Base-by-base conservation (phyloP, 2,329 filamentous ascomycete species). In the Fusarium hainanense region DNA sequence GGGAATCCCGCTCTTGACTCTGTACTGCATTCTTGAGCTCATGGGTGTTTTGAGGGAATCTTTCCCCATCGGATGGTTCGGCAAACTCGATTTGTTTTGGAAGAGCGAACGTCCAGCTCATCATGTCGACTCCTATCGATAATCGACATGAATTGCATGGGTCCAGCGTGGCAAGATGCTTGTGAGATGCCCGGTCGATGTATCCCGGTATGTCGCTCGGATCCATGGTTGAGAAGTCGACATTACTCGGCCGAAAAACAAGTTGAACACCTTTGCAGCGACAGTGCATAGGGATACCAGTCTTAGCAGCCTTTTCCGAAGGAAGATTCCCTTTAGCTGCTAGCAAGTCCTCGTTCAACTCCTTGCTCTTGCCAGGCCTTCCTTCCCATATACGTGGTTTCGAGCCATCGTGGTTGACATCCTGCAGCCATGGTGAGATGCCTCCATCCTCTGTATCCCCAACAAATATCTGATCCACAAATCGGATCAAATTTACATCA, bases 391-490 rank as follows among this genome's bases (percentile, higher is more conserved):
- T 60, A 10, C 68, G 70, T 2, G 74, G 55, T 6, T 32, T 59
- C 11, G 34, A 51, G 1, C 77, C 79, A 44, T 79, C 75, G 1
- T 67, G 56, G 42, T 83, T 82, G 0, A 75, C 54, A 9, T 76
- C 68, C 25, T 76, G 77, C 7, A 87, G 70, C 84, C 84, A 88
- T 2, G 79, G 71, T 4, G 80, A 80, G 2, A 85, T 80, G 0
- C 87, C 86, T 4, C 86, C 86, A 69, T 89, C 86, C 3, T 79
- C 28, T 1, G 86, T 88, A 58, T 88, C 85, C 2, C 75, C 80
- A 1, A 87, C 77, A 59, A 82, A 86, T 5, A 84, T 80, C 57
- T 86, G 82, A 3, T 78, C 62, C 1, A 51, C 66, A 40, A 80
- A 76, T 13, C 68, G 66, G 25, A 84, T 52, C 10, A 85, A 44